Conservation (phyloP, 306 rosid genomes). For the Herpetospermum pedunculosum region DNA sequence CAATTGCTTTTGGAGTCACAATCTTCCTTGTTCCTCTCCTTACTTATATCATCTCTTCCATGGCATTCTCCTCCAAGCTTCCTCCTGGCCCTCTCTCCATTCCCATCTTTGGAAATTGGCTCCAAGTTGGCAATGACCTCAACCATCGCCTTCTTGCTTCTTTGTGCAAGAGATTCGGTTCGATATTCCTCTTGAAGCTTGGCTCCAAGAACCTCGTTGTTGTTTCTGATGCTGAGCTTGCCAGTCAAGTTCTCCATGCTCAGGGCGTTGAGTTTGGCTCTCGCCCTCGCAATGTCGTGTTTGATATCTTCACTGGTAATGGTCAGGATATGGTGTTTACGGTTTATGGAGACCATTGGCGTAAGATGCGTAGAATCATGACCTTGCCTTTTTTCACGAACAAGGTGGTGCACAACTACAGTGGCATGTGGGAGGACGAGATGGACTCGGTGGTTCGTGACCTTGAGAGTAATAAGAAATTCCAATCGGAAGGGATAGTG, state of each 20-base stretch:
- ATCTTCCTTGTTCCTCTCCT: too few species aligned
- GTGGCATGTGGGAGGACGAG: conserved; percentile 76
- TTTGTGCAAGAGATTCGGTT: conserved; percentile 42
- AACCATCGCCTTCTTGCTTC: conserved; percentile 60
- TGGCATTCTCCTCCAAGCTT: conserved; percentile 14
- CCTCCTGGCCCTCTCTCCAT: conserved; percentile 64
- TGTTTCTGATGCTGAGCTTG: conserved; percentile 51
- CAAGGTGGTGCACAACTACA: conserved; percentile 56
- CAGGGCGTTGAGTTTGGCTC: conserved; percentile 72
- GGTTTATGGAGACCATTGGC: conserved; percentile 64
- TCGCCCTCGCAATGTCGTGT: conserved; percentile 58
- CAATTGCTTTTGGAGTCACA: too few species aligned
- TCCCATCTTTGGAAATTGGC: conserved; percentile 78
- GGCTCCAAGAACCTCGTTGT: conserved; percentile 61
- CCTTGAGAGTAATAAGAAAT: conserved; percentile 25
- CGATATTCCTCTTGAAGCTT: conserved; percentile 51
- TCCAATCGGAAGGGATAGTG: conserved; percentile 42
- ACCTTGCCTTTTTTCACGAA: conserved; percentile 73
- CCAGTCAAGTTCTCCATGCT: conserved; percentile 59
- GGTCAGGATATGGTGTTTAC: conserved; percentile 93
- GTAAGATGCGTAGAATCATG: conserved; percentile 79
- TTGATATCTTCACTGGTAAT: conserved; percentile 65
- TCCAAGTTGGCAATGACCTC: conserved; percentile 72
- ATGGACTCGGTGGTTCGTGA: conserved; percentile 57
- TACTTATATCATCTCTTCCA: neutral